Evolutionary conservation across 495 filamentous ascomycete species (phyloP).

Genomic region (Amphirosellinia nigrospora): DNA sequence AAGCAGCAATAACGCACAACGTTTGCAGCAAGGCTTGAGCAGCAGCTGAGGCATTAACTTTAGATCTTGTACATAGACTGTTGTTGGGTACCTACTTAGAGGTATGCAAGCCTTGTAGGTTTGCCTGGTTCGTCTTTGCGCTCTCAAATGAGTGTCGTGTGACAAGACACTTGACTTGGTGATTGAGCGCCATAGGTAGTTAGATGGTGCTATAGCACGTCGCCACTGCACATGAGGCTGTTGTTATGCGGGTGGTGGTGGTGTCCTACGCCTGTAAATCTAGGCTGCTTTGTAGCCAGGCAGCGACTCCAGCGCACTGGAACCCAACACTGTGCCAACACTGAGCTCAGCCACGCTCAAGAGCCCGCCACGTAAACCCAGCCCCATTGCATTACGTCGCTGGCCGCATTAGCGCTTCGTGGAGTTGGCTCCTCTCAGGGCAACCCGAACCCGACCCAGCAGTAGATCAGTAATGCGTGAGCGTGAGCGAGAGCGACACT

Average conservation of each 20-base stretch:
- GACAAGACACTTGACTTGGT: not conserved
- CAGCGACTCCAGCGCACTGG: slow-evolving; percentile 15
- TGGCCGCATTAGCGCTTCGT: slow-evolving; percentile 35
- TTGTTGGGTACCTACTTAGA: not conserved
- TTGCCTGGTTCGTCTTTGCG: not conserved
- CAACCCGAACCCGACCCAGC: slow-evolving; percentile 19
- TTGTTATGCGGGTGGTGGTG: not conserved
- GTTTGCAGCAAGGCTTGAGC: not conserved
- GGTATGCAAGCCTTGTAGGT: not conserved
- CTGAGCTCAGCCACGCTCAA: slow-evolving; percentile 24
- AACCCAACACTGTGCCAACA: not conserved
- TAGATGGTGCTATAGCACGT: not conserved
- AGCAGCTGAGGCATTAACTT: not conserved
- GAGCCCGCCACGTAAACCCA: slow-evolving; percentile 32
- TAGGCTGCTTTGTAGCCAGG: slow-evolving; percentile 12
- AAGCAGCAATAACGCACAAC: not conserved
- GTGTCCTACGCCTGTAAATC: slow-evolving; percentile 4
- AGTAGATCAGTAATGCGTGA: not conserved
- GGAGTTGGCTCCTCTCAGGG: slow-evolving; percentile 23
- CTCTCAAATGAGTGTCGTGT: not conserved
- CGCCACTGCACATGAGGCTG: slow-evolving; percentile 16
- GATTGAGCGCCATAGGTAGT: not conserved
- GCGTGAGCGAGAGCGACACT: slow-evolving; percentile 12
- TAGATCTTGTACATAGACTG: not conserved
- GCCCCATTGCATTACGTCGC: slow-evolving; percentile 44